phyloP scores from a whole-genome alignment of 192 early-diverging fungal genomes.

The Umbelopsis sp. region DNA sequence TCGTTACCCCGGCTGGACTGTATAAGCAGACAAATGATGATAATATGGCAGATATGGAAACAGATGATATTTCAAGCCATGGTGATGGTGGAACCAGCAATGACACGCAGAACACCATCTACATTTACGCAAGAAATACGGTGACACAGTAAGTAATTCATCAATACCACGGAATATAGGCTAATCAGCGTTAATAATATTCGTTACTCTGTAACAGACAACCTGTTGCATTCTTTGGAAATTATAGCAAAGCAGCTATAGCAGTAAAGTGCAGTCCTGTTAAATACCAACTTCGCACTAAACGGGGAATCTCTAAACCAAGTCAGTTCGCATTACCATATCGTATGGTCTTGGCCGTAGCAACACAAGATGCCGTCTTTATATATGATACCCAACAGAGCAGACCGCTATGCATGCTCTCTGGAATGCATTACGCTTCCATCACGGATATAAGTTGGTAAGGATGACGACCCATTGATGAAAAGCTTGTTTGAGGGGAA shows the following conservation, averaged over 20 bases:
- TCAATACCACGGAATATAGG: too few species aligned
- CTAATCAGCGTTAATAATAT: neutral
- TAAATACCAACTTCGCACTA: slow-evolving; percentile 17
- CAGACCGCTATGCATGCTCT: slow-evolving; percentile 69
- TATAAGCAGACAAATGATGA: slow-evolving; percentile 39
- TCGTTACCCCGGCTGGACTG: slow-evolving; percentile 81
- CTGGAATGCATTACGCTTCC: slow-evolving; percentile 86
- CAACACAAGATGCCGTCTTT: slow-evolving; percentile 77
- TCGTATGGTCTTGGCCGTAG: slow-evolving; percentile 85
- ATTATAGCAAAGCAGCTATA: slow-evolving; percentile 77
- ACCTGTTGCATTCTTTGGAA: slow-evolving; percentile 71
- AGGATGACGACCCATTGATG: slow-evolving; percentile 2
- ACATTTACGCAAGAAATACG: slow-evolving; percentile 66
- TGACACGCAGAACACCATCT: slow-evolving; percentile 61
- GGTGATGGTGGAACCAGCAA: neutral
- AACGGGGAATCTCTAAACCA: neutral
- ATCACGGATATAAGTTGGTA: slow-evolving; percentile 91
- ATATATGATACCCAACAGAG: slow-evolving; percentile 86
- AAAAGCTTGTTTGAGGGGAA: neutral
- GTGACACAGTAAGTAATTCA: slow-evolving; percentile 47
- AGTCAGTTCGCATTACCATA: slow-evolving; percentile 55
- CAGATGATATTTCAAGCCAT: slow-evolving; percentile 11
- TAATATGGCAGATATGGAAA: slow-evolving; percentile 14
- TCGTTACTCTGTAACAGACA: slow-evolving; percentile 24
- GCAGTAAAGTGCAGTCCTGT: slow-evolving; percentile 73